Percentiles rank a stretch among this genome's conserved stretches.
Conservation (phyloP, 2,329 filamentous ascomycete genomes). For the Fusarium musae region DNA sequence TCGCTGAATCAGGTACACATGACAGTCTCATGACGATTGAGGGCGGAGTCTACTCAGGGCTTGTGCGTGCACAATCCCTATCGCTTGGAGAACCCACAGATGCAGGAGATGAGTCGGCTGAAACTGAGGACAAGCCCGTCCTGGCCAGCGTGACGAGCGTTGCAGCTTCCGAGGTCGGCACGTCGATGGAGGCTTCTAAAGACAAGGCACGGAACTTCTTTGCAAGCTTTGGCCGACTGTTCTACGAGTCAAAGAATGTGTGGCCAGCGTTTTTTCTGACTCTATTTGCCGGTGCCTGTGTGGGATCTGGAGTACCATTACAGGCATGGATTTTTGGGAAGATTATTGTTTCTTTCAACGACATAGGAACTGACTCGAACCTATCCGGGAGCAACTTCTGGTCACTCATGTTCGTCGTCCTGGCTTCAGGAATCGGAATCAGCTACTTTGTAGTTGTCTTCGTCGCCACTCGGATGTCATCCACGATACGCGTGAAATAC, state of each 20-base stretch:
- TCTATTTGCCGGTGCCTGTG: conserved; percentile 58
- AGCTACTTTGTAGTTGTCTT: conserved; percentile 60
- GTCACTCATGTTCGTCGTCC: conserved; percentile 72
- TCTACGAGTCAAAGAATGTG: conserved; percentile 65
- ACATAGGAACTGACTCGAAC: conserved; percentile 47
- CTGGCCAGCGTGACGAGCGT: conserved; percentile 60
- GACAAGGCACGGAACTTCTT: conserved; percentile 57
- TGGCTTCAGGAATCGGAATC: conserved; percentile 64
- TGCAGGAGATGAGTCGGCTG: conserved; percentile 47
- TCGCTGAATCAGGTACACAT: conserved; percentile 81
- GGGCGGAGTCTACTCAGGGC: conserved; percentile 71
- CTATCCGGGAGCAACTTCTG: conserved; percentile 65
- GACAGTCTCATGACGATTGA: conserved; percentile 72
- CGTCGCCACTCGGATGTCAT: conserved; percentile 58
- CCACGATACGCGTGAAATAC: conserved; percentile 63
- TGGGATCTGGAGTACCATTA: conserved; percentile 58
- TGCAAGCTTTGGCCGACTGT: conserved; percentile 64
- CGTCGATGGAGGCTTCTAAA: conserved; percentile 37
- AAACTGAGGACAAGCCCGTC: conserved; percentile 55
- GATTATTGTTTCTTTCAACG: conserved; percentile 63
- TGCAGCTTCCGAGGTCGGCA: conserved; percentile 50
- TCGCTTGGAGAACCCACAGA: conserved; percentile 62
- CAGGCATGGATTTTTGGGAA: conserved; percentile 67
- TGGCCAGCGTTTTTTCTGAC: conserved; percentile 63
- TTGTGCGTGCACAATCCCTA: conserved; percentile 73